Conservation (phyloP, 2,329 filamentous ascomycete species). For the Cladosporium oxysporum region DNA sequence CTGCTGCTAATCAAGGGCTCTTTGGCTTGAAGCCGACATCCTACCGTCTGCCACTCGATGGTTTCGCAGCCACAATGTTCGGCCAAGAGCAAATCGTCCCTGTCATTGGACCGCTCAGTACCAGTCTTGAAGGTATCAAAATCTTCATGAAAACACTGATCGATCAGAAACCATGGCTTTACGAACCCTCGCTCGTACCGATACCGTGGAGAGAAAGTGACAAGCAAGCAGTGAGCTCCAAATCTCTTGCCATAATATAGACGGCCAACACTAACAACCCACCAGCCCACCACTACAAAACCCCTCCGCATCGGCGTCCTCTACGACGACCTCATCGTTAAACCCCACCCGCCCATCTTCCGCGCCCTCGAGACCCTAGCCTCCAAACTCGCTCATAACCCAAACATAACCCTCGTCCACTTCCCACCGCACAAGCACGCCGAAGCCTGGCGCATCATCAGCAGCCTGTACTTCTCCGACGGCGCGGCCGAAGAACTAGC, state of each 20-base stretch:
- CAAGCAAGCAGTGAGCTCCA: constrained; percentile 22
- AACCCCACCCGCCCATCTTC: constrained; percentile 65
- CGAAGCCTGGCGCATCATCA: constrained; percentile 50
- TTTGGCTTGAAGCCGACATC: constrained; percentile 50
- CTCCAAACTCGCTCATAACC: constrained; percentile 44
- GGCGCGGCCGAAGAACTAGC: constrained; percentile 57
- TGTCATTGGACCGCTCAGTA: constrained; percentile 57
- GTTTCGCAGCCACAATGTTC: constrained; percentile 46
- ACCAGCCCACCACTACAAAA: not conserved
- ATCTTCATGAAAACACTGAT: constrained; percentile 58
- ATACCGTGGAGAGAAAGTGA: constrained; percentile 53
- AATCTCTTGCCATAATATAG: not conserved
- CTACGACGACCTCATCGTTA: constrained; percentile 65
- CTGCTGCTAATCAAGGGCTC: constrained; percentile 51
- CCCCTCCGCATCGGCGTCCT: constrained; percentile 58
- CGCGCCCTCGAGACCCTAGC: constrained; percentile 55
- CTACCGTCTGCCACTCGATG: constrained; percentile 31
- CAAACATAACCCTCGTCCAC: constrained; percentile 56
- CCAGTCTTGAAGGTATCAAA: constrained; percentile 54
- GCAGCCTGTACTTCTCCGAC: constrained; percentile 60
- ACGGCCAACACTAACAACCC: not conserved
- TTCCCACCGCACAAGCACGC: constrained; percentile 53
- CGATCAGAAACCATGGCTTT: constrained; percentile 56
- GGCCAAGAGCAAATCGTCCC: constrained; percentile 51
- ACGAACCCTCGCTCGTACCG: constrained; percentile 59